A percentile compares a stretch with the other conserved stretches of the same genome.
phyloP scores from a whole-genome alignment of 2,329 filamentous ascomycete species.

The Fusarium piperis region DNA sequence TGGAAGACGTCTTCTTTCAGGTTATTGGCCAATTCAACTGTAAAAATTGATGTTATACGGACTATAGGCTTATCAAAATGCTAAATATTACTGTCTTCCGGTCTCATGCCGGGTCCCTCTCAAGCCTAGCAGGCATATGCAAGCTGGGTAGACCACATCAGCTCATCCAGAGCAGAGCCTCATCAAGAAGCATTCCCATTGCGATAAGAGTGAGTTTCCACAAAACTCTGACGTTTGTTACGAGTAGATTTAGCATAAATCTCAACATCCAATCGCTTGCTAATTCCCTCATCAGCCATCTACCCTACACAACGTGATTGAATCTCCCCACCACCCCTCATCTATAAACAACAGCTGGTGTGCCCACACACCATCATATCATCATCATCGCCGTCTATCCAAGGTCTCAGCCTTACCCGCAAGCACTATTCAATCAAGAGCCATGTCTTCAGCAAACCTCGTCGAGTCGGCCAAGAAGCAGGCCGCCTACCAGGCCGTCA shows the following conservation, averaged over 20 bases:
- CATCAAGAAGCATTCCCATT: neutral
- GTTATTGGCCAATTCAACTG: neutral
- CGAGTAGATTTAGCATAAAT: neutral
- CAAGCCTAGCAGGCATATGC: neutral
- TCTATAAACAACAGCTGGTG: neutral
- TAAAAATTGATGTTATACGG: neutral
- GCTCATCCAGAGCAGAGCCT: neutral
- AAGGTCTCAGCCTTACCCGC: slow-evolving; percentile 24
- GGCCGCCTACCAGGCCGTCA: slow-evolving; percentile 78
- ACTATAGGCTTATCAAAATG: neutral
- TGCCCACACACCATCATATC: neutral
- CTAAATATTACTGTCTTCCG: neutral
- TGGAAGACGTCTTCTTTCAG: neutral
- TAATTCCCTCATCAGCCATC: slow-evolving; percentile 1
- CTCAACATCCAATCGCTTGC: neutral
- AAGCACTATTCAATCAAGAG: slow-evolving; percentile 29
- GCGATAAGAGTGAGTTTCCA: neutral
- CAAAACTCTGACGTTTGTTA: neutral
- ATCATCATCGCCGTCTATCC: slow-evolving; percentile 7
- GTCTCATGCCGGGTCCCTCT: neutral
- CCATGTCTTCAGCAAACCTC: slow-evolving; percentile 53
- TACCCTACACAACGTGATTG: slow-evolving; percentile 29
- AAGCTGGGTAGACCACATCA: neutral
- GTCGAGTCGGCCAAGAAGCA: slow-evolving; percentile 79
- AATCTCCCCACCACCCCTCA: slow-evolving; percentile 29